These are phyloP conservation scores for Penicillium fuscoglaucum DNA, from an alignment of 2,329 filamentous ascomycete genomes.

Conservation along the genomic window DNA sequence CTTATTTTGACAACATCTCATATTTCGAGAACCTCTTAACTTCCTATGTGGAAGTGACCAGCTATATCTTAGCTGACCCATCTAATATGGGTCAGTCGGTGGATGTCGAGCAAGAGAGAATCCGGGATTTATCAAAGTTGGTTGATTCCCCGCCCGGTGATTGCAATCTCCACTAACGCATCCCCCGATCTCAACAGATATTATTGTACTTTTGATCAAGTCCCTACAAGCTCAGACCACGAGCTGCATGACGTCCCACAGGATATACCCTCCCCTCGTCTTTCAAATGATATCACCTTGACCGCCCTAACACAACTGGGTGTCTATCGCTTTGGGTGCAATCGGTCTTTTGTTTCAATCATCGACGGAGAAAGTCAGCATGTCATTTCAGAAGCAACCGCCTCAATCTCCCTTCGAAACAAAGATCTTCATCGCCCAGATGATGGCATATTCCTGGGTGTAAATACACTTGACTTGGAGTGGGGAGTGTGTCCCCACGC, in stretches of 20 bases:
- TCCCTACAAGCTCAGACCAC: not conserved
- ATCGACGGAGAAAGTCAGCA: constrained; percentile 53
- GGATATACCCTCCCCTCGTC: constrained; percentile 1
- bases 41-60: constrained; percentile 3
- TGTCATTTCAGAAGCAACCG: constrained; percentile 55
- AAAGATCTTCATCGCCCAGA: constrained; percentile 26
- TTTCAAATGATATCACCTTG: constrained; percentile 38
- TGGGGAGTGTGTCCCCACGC: constrained; percentile 27
- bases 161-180: constrained; percentile 6
- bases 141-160: not conserved
- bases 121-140: constrained; percentile 23
- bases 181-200: constrained; percentile 14
- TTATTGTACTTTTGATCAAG: constrained; percentile 16
- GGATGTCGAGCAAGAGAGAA: constrained; percentile 19
- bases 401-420: constrained; percentile 41
- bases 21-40: not conserved
- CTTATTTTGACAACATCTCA: not conserved
- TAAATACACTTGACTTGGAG: constrained; percentile 24
- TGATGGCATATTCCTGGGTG: constrained; percentile 38
- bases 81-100: constrained; percentile 10
- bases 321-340: constrained; percentile 45
- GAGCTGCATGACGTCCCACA: not conserved
- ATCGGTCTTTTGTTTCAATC: constrained; percentile 53
- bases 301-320: constrained; percentile 55
- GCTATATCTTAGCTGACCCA: constrained; percentile 6